Conservation (phyloP, 2,329 filamentous ascomycete genomes). For the Escovopsis sp. region DNA sequence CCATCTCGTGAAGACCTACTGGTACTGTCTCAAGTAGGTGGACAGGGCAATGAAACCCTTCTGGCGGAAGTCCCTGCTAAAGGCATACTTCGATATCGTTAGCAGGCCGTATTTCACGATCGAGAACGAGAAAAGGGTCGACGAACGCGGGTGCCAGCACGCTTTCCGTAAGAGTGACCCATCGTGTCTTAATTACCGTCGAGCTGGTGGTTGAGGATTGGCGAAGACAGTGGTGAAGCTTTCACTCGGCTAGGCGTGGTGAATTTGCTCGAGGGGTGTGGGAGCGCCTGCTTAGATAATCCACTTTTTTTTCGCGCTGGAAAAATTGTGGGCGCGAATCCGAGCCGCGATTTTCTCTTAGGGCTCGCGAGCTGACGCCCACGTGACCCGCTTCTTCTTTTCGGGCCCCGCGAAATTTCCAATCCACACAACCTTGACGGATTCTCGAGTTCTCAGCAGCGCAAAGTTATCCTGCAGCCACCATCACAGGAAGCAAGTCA, state of each 20-base stretch:
- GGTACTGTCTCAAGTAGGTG: slow-evolving; percentile 92
- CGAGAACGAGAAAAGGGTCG: slow-evolving; percentile 9
- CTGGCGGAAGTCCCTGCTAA: slow-evolving; percentile 87
- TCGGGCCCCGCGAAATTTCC: slow-evolving; percentile 14
- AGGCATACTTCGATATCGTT: slow-evolving; percentile 54
- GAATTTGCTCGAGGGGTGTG: slow-evolving; percentile 26
- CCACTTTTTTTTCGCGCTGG: slow-evolving; percentile 18
- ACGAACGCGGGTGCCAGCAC: slow-evolving; percentile 72
- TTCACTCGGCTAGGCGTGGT: slow-evolving; percentile 18
- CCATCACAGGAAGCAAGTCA: slow-evolving; percentile 24
- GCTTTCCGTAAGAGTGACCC: slow-evolving; percentile 79
- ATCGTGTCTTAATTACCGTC: slow-evolving; percentile 45
- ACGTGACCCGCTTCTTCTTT: slow-evolving; percentile 14
- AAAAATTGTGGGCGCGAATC: slow-evolving; percentile 14
- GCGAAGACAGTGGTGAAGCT: slow-evolving; percentile 20
- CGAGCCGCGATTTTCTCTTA: slow-evolving; percentile 16
- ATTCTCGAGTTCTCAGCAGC: slow-evolving; percentile 15
- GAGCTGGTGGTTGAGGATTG: slow-evolving; percentile 26
- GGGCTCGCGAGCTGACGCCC: slow-evolving; percentile 14
- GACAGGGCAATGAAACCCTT: slow-evolving; percentile 87
- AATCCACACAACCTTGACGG: slow-evolving; percentile 19
- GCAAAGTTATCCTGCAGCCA: slow-evolving; percentile 21
- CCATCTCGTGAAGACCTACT: slow-evolving; percentile 30
- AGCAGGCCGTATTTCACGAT: slow-evolving; percentile 8
- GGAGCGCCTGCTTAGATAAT: slow-evolving; percentile 23